Percentiles rank a stretch among this genome's conserved stretches.
phyloP scores from a whole-genome alignment of 192 early-diverging fungal species.

The Rhizophlyctis rosea region DNA sequence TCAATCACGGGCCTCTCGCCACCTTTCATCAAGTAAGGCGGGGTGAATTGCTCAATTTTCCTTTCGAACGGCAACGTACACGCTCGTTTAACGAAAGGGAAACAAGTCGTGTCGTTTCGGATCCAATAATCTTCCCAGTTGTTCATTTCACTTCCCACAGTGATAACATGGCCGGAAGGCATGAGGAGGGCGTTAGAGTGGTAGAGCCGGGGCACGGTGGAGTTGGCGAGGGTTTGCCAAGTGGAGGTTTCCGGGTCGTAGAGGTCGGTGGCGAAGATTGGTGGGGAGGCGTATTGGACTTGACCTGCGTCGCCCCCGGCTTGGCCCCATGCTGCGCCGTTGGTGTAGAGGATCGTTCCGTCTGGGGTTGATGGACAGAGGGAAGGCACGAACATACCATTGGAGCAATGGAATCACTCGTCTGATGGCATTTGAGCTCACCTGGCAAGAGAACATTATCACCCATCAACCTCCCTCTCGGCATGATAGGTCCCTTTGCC shows the following conservation, averaged over 20 bases:
- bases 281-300: slow-evolving; percentile 24
- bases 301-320: slow-evolving; percentile 38
- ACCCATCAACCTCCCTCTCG: slow-evolving; percentile 20
- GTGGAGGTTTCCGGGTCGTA: slow-evolving; percentile 26
- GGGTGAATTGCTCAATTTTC: slow-evolving; percentile 18
- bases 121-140: slow-evolving; percentile 34
- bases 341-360: slow-evolving; percentile 30
- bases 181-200: slow-evolving; percentile 36
- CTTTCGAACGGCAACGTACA: slow-evolving; percentile 19
- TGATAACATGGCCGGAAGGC: slow-evolving; percentile 26
- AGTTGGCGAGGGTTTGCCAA: slow-evolving; percentile 9
- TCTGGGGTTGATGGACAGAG: slow-evolving; percentile 16
- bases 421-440: too few species aligned
- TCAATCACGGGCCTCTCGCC: slow-evolving; percentile 7
- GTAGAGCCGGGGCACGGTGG: slow-evolving; percentile 23
- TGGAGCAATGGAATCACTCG: too few species aligned
- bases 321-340: slow-evolving; percentile 31
- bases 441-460: slow-evolving; percentile 30
- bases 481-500: neutral
- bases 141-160: slow-evolving; percentile 36
- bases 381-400: too few species aligned
- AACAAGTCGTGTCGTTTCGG: neutral
- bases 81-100: neutral
- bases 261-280: slow-evolving; percentile 26
- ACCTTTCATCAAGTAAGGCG: slow-evolving; percentile 13